Base-by-base conservation (phyloP, 345 rosid genomes). In the Populus pruinosa region DNA sequence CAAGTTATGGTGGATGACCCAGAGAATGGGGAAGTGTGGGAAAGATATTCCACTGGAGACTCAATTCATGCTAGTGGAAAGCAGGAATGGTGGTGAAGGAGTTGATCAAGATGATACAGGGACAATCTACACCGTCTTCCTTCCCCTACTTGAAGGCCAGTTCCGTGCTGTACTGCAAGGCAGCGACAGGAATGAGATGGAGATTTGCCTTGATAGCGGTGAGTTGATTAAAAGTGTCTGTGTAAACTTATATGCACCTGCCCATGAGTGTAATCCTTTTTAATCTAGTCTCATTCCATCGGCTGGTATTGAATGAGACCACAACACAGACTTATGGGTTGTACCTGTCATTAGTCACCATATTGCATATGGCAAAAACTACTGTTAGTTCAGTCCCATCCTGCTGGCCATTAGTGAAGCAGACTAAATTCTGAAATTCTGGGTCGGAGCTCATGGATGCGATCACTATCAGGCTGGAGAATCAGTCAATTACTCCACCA, bases 1-100 rank as follows among this genome's bases (percentile, higher is more conserved):
- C 88, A 96, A 96, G 73, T 84, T 93, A 72, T 93, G 99, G 99
- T 96, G 99, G 99, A 96, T 96, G 99, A 93, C 98, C n/a, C 99
- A 93, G 83, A 92, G 98, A 72, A 93, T 92, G 98, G 99, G 98
- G 67, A 88, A 71, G 31, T 87, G 88, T 82, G 99, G 99, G 62
- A 92, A 81, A 85, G 99, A 96, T 16, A 82, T 96, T 74, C 99
- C 98, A 29, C 83, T 96, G 90, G 99, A 96, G 91, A 96, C 99
- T 41, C 98, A 96, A 77, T 96, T 96, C 83, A 70, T 96, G 95
- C 86, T 96, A 5, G 83, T 96, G 13, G 99, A 96, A 87, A 92
- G 92, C 83, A 96, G 88, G 78, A 89, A 85, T 31, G 89, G 76
- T 70, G 80, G 84, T 78, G 88, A 87, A 84, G 82, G 82, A 69